Percentiles rank a stretch among this genome's conserved stretches.
Evolutionary conservation across 768 basidiomycete genomes (phyloP).

Genomic region (Glaciozyma antarctica): DNA sequence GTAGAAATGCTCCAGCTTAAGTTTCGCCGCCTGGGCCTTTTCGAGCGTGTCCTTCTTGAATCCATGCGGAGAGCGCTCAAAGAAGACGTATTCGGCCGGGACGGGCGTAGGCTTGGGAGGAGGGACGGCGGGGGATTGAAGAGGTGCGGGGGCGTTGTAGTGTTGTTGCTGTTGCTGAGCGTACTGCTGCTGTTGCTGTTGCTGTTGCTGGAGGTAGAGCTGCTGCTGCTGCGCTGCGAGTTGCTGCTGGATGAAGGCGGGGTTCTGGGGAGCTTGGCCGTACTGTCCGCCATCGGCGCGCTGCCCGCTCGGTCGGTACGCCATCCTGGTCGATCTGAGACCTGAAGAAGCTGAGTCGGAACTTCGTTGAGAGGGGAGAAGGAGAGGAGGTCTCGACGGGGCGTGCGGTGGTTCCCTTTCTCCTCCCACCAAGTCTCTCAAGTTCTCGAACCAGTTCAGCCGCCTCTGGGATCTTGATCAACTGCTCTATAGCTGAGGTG

Average conservation of each 20-base stretch:
- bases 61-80: constrained; percentile 64
- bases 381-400: too few relatives aligned
- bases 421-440: too few relatives aligned
- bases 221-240: constrained; percentile 11
- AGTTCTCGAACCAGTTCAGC: too few relatives aligned
- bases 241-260: constrained; percentile 36
- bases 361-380: too few relatives aligned
- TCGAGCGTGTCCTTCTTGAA: constrained; percentile 75
- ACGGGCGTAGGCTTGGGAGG: constrained; percentile 14
- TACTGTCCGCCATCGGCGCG: not conserved
- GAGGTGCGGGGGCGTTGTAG: not conserved
- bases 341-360: too few relatives aligned
- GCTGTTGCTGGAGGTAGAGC: constrained; percentile 18
- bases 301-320: too few relatives aligned
- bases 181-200: constrained; percentile 1
- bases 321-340: too few relatives aligned
- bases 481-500: too few relatives aligned
- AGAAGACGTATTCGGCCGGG: constrained; percentile 53
- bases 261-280: constrained; percentile 8
- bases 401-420: too few relatives aligned
- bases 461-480: too few relatives aligned
- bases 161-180: not conserved
- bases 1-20: constrained; percentile 94
- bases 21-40: constrained; percentile 60
- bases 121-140: not conserved